A percentile compares a stretch with the other conserved stretches of the same genome.
These are phyloP conservation scores for Russula dissimulans DNA, from an alignment of 768 basidiomycete genomes.

Conservation along the genomic window DNA sequence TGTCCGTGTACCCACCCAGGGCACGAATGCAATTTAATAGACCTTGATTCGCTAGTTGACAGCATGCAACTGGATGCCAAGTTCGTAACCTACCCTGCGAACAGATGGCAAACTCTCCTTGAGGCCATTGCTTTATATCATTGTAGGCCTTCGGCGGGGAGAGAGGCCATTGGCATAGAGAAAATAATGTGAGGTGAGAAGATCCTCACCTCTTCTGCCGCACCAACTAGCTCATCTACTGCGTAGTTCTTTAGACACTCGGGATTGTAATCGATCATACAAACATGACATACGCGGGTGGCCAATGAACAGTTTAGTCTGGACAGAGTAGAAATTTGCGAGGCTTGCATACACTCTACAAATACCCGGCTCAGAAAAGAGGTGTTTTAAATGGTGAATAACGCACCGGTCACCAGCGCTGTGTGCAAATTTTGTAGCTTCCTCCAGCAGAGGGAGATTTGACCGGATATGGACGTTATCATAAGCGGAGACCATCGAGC, in stretches of 20 bases:
- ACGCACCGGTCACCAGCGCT: conserved; percentile 58
- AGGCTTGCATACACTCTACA: conserved; percentile 54
- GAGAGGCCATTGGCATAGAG: not conserved
- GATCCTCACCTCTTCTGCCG: conserved; percentile 50
- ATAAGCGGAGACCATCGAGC: conserved; percentile 56
- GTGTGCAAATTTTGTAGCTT: conserved; percentile 55
- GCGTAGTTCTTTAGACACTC: not conserved
- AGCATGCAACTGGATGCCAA: not conserved
- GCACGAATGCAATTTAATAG: conserved; percentile 57
- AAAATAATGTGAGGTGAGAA: not conserved
- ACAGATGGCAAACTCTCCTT: conserved; percentile 43
- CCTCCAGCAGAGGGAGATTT: conserved; percentile 51
- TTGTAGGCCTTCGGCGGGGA: conserved; percentile 38
- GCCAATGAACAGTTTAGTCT: conserved; percentile 48
- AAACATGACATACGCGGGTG: conserved; percentile 43
- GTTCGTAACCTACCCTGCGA: conserved; percentile 37
- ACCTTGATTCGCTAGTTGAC: conserved; percentile 27
- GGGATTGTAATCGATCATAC: not conserved
- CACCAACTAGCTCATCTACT: conserved; percentile 50
- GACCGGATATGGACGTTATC: conserved; percentile 56
- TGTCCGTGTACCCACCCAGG: conserved; percentile 49
- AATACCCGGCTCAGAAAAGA: not conserved
- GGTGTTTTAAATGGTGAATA: not conserved
- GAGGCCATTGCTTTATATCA: conserved; percentile 48
- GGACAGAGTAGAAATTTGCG: conserved; percentile 44